These are phyloP conservation scores for Auricularia sp. DNA, from an alignment of 768 basidiomycete genomes.

Conservation along the genomic window DNA sequence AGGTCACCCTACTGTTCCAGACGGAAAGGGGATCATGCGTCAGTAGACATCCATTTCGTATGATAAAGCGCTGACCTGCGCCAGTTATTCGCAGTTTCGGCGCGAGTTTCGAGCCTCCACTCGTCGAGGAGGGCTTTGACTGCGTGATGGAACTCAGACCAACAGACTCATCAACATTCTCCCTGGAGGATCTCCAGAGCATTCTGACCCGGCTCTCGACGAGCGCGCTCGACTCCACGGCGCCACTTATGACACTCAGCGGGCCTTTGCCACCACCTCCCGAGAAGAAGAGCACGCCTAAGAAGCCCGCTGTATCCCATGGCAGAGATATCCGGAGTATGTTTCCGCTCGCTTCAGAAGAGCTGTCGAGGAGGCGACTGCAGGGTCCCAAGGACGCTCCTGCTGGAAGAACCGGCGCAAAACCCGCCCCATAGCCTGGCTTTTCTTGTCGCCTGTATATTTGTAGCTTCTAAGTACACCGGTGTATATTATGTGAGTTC, in stretches of 20 bases:
- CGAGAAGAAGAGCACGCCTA: neutral
- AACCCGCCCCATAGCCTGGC: no score
- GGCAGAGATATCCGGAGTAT: neutral
- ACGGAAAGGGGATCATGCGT: neutral
- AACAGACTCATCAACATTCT: neutral
- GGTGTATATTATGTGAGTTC: no score
- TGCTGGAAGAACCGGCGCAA: no score
- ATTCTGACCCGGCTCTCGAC: neutral
- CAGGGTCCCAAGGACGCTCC: neutral
- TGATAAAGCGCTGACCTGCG: neutral
- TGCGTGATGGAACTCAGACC: neutral
- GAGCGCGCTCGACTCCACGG: neutral
- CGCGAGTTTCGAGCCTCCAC: neutral
- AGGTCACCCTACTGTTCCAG: neutral
- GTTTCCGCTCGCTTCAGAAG: neutral
- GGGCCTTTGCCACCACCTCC: neutral
- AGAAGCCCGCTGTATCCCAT: neutral
- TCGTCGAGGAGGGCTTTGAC: neutral
- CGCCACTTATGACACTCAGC: neutral
- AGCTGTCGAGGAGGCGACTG: neutral
- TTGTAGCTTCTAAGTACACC: no score
- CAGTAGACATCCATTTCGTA: neutral
- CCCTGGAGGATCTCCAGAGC: neutral
- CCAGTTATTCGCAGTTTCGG: neutral
- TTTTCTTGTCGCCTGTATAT: no score